Conservation (phyloP, 2,329 filamentous ascomycete species). For the Madurella mycetomatis region DNA sequence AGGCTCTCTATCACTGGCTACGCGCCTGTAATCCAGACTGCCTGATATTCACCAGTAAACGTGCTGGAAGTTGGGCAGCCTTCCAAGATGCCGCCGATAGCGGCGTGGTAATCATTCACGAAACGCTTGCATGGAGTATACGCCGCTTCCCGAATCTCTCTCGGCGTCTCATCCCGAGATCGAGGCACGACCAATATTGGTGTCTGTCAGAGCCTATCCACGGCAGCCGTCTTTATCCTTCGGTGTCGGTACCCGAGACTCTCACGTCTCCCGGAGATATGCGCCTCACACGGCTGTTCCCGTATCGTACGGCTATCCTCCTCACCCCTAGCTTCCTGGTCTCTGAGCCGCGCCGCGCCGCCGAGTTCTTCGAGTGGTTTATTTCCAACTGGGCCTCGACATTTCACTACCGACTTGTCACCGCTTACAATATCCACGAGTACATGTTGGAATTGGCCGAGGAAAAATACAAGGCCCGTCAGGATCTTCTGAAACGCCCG, state of each 20-base stretch:
- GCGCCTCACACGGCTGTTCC: conserved; percentile 40
- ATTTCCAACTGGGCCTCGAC: conserved; percentile 21
- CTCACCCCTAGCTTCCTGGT: conserved; percentile 48
- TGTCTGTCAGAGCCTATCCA: conserved; percentile 36
- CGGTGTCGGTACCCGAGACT: conserved; percentile 18
- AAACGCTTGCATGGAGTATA: conserved; percentile 36
- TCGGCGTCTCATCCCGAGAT: conserved; percentile 30
- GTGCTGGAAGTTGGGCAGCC: conserved; percentile 43
- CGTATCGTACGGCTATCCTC: conserved; percentile 41
- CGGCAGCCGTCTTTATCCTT: conserved; percentile 30
- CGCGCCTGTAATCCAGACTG: conserved; percentile 36
- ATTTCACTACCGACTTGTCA: conserved; percentile 32
- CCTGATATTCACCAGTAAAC: conserved; percentile 39
- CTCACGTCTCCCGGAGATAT: conserved; percentile 31
- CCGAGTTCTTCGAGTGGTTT: conserved; percentile 41
- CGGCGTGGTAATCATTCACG: conserved; percentile 42
- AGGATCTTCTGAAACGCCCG: conserved; percentile 17
- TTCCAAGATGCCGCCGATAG: conserved; percentile 33
- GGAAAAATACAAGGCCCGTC: conserved; percentile 30
- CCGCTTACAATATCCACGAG: conserved; percentile 32
- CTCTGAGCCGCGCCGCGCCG: conserved; percentile 39
- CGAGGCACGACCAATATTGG: conserved; percentile 35
- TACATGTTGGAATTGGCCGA: conserved; percentile 34
- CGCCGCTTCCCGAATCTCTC: conserved; percentile 38
- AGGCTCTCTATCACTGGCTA: conserved; percentile 44